Evolutionary conservation across 1,284 basidiomycete species (phyloP).

Genomic region (Cystobasidium slooffiae): DNA sequence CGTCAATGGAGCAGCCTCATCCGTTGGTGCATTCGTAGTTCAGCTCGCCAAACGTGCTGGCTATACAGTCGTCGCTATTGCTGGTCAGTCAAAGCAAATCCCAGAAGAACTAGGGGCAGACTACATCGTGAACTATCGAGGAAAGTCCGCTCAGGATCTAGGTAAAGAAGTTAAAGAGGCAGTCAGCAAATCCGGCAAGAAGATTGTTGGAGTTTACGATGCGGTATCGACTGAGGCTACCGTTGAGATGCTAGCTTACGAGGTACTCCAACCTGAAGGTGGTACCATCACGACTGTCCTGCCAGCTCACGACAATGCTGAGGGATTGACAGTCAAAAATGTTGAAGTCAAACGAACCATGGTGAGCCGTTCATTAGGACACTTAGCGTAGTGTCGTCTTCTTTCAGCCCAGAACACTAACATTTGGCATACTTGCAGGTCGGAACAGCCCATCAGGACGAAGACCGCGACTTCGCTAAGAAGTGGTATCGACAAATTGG

Average conservation of each 20-base stretch:
- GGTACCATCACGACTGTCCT: slow-evolving; percentile 41
- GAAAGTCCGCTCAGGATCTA: slow-evolving; percentile 46
- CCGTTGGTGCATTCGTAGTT: slow-evolving; percentile 56
- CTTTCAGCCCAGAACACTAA: slow-evolving; percentile 16
- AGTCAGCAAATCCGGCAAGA: slow-evolving; percentile 21
- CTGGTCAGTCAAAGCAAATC: slow-evolving; percentile 49
- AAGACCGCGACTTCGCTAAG: slow-evolving; percentile 46
- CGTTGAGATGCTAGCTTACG: slow-evolving; percentile 45
- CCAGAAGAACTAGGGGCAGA: slow-evolving; percentile 52
- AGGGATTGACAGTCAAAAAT: slow-evolving; percentile 19
- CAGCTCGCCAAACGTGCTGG: slow-evolving; percentile 56
- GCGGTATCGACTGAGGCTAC: slow-evolving; percentile 50
- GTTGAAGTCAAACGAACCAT: slow-evolving; percentile 21
- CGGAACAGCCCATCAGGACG: slow-evolving; percentile 20
- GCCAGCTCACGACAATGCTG: slow-evolving; percentile 33
- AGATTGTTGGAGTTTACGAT: slow-evolving; percentile 52
- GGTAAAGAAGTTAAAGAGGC: slow-evolving; percentile 45
- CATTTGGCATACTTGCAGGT: slow-evolving; percentile 4
- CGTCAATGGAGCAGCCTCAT: slow-evolving; percentile 56
- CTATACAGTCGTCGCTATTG: slow-evolving; percentile 55
- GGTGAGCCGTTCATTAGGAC: background rate
- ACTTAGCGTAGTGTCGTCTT: background rate
- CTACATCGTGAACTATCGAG: slow-evolving; percentile 54
- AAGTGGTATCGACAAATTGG: slow-evolving; percentile 51
- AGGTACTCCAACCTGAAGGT: slow-evolving; percentile 47